Conservation (phyloP, 2,329 filamentous ascomycete genomes). For the Zasmidium citrigriseum region DNA sequence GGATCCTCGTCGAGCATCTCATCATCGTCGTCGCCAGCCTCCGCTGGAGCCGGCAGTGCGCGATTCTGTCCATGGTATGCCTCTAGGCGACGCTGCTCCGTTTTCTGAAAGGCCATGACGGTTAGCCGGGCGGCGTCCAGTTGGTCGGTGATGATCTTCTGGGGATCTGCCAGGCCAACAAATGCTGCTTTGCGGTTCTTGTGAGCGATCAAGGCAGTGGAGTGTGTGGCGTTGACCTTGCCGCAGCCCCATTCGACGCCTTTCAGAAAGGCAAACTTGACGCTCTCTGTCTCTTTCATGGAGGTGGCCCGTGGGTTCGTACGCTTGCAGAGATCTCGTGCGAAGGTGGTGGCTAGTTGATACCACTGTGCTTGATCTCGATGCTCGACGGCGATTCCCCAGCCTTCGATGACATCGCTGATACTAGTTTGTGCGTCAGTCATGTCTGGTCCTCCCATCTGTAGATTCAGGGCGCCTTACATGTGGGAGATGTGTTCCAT, state of each 20-base stretch:
- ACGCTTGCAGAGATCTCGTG: neutral
- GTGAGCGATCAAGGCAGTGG: neutral
- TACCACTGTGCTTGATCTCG: constrained; percentile 4
- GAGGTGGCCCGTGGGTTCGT: neutral
- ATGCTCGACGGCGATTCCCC: neutral
- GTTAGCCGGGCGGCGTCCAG: constrained; percentile 6
- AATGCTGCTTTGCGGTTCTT: constrained; percentile 11
- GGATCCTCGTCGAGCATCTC: constrained; percentile 59
- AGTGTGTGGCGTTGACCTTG: constrained; percentile 10
- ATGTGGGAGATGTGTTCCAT: constrained; percentile 9
- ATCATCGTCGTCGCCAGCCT: constrained; percentile 60
- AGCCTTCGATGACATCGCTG: constrained; percentile 12
- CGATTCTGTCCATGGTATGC: neutral
- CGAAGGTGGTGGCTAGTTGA: constrained; percentile 8
- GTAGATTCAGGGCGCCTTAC: neutral
- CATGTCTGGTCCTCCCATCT: neutral
- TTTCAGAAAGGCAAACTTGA: constrained; percentile 17
- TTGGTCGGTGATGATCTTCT: constrained; percentile 10
- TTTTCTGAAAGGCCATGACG: constrained; percentile 2
- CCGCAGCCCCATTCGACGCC: constrained; percentile 13
- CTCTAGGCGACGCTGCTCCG: neutral
- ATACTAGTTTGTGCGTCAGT: neutral
- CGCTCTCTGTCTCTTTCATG: constrained; percentile 3
- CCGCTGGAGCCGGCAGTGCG: constrained; percentile 42
- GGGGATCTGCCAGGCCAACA: constrained; percentile 13